Percentiles rank a stretch among this genome's conserved stretches.
These are phyloP conservation scores for Agaricus bisporus DNA, from an alignment of 768 basidiomycete genomes.

Conservation along the genomic window DNA sequence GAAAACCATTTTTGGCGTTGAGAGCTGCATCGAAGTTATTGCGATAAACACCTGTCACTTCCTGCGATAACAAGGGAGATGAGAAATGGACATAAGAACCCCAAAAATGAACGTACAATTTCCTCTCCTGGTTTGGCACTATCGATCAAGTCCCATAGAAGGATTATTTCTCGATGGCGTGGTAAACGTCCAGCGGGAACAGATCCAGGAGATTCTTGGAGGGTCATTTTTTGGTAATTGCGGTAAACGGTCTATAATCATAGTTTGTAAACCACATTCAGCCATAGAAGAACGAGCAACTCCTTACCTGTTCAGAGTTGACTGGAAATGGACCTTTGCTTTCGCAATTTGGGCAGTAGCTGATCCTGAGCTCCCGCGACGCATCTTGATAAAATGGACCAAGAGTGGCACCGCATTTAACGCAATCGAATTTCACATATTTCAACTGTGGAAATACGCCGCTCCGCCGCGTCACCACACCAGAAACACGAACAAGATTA, in stretches of 20 bases:
- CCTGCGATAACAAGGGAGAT: constrained; percentile 37
- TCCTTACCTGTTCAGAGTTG: constrained; percentile 87
- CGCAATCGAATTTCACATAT: constrained; percentile 98
- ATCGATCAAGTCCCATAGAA: constrained; percentile 98
- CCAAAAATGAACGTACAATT: constrained; percentile 51
- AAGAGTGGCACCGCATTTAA: constrained; percentile 87
- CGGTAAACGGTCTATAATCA: constrained; percentile 82
- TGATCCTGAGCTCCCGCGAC: constrained; percentile 88
- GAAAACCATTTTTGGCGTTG: constrained; percentile 98
- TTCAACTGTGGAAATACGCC: constrained; percentile 99
- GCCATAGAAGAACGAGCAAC: background rate
- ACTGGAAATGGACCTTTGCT: constrained; percentile 92
- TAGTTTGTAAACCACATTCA: background rate
- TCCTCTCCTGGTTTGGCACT: constrained; percentile 98
- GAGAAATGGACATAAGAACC: constrained; percentile 11
- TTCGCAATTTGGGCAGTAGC: constrained; percentile 92
- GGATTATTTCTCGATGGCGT: constrained; percentile 91
- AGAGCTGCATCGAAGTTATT: constrained; percentile 99
- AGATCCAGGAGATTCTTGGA: constrained; percentile 96
- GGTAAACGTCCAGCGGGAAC: constrained; percentile 97
- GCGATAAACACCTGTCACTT: constrained; percentile 96
- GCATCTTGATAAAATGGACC: constrained; percentile 99
- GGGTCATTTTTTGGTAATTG: constrained; percentile 98
- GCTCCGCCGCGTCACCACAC: constrained; percentile 91
- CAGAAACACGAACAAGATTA: constrained; percentile 90